phyloP scores from a whole-genome alignment of 805 yeast genomes.

The Candida palmyrensis region DNA sequence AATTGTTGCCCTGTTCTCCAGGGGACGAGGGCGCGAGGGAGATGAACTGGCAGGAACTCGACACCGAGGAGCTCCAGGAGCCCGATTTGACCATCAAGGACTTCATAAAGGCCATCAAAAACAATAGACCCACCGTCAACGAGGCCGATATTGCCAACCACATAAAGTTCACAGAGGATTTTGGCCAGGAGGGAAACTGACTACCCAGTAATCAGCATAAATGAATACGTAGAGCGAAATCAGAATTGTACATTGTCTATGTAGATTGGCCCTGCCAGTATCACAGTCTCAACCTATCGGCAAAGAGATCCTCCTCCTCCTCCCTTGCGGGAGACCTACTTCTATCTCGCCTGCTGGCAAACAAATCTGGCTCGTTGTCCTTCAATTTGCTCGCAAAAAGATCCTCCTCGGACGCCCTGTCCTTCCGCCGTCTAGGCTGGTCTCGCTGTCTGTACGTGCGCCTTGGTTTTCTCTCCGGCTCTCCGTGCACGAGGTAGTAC shows the following conservation, averaged over 20 bases:
- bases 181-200: constrained; percentile 94
- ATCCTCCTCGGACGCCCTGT: constrained; percentile 20
- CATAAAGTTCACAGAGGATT: constrained; percentile 84
- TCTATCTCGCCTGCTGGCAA: constrained; percentile 3
- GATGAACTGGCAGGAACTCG: constrained; percentile 91
- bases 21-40: constrained; percentile 87
- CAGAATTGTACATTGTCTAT: neutral
- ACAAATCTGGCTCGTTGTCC: constrained; percentile 3
- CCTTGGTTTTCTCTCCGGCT: constrained; percentile 47
- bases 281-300: constrained; percentile 21
- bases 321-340: constrained; percentile 5
- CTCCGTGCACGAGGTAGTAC: constrained; percentile 67
- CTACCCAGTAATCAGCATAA: neutral
- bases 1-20: constrained; percentile 91
- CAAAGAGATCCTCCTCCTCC: constrained; percentile 30
- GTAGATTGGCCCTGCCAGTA: neutral
- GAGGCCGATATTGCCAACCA: constrained; percentile 77
- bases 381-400: constrained; percentile 27
- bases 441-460: constrained; percentile 5
- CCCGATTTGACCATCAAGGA: constrained; percentile 89
- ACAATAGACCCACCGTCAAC: constrained; percentile 93
- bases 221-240: constrained; percentile 1
- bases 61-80: constrained; percentile 81
- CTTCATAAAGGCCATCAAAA: constrained; percentile 85
- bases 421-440: constrained; percentile 6